These are phyloP conservation scores for Leccinum broughii DNA, from an alignment of 768 basidiomycete genomes.

Conservation along the genomic window DNA sequence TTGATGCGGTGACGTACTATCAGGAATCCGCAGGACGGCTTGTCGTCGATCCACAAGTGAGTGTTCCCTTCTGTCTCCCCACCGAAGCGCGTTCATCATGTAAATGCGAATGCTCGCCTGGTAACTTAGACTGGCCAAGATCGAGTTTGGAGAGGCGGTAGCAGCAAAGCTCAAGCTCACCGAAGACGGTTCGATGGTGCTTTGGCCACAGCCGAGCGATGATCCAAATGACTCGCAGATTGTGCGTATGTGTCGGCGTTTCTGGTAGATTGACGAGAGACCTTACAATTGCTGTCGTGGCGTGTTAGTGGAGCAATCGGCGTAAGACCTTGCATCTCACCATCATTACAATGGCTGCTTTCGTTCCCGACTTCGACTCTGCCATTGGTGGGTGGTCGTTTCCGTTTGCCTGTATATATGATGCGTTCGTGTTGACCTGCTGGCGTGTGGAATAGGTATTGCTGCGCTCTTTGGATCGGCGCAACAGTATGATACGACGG, in stretches of 20 bases:
- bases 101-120: neutral
- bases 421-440: neutral
- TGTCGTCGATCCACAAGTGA: conserved; percentile 60
- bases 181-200: conserved; percentile 44
- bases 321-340: conserved; percentile 48
- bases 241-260: conserved; percentile 29
- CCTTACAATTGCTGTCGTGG: neutral
- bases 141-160: conserved; percentile 50
- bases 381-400: conserved; percentile 41
- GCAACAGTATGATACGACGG: conserved; percentile 42
- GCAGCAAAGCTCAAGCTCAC: conserved; percentile 49
- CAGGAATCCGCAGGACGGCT: conserved; percentile 58
- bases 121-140: conserved; percentile 41
- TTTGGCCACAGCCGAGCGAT: conserved; percentile 57
- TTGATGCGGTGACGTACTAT: conserved; percentile 46
- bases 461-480: conserved; percentile 51
- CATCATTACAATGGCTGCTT: conserved; percentile 51
- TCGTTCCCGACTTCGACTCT: conserved; percentile 56
- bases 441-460: conserved; percentile 38
- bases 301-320: conserved; percentile 42
- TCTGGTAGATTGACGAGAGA: neutral
- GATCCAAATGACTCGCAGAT: conserved; percentile 55
- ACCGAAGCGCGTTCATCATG: neutral
- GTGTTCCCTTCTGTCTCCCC: conserved; percentile 17
- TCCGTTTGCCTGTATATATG: neutral